Base-by-base conservation (phyloP, 345 rosid genomes). In the Linum lewisii region DNA sequence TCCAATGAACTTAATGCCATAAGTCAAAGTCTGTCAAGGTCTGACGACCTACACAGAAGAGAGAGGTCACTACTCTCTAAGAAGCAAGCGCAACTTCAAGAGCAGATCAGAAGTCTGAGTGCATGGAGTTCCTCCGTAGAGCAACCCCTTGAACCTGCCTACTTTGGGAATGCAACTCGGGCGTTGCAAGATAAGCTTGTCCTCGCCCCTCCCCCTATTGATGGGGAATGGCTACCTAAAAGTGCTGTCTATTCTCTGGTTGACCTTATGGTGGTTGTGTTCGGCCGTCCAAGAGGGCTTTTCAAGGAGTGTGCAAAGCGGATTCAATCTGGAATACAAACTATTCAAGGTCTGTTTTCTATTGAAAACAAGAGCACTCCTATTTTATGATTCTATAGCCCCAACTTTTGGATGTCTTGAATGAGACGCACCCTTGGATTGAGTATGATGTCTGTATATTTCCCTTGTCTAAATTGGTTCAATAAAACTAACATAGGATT, bases 141-240 rank as follows among this genome's bases (percentile, higher is more conserved):
- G 62, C 76, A 75, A 54, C 66, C 82, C 65, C 69, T 83, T 20
- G 88, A 82, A 69, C 78, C 91, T 19, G 75, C 87, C 13, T 78
- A 75, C 58, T 80, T 82, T 76, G 90, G 90, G 61, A 84, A 74
- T 65, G 55, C 73, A 25, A 78, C 73, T 60, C 73, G 78, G 69
- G 66, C 75, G 6, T 73, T 72, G 79, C 81, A 81, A 52, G 93
- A 88, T 71, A 85, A 72, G 79, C 84, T 93, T 67, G 63, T 85
- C 57, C 83, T 93, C 50, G 94, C 99, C 54, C 90, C 88, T 24
- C 73, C 85, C 67, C 99, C 97, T 23, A 76, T 93, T 29, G 81
- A 89, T 76, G 99, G 99, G 63, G 90, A 89, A 65, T 93, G 96
- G 99, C 76, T 93, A 42, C 99, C 97, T 7, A 87, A 86, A 77